Percentiles rank a stretch among this genome's conserved stretches.
These are phyloP conservation scores for Polygonum aviculare DNA, from an alignment of 148 eudicot species.

Conservation along the genomic window DNA sequence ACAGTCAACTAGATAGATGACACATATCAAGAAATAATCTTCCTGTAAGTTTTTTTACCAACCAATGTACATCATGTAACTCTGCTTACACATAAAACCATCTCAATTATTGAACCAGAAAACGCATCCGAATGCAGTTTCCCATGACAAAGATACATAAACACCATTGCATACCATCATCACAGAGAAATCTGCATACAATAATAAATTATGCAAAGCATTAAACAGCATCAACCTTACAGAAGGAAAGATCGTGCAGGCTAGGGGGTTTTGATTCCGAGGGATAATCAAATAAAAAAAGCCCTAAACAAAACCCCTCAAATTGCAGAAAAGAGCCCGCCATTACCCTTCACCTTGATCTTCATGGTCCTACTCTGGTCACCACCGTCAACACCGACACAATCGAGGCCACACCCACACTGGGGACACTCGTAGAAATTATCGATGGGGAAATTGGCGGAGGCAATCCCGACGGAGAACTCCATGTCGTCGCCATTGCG, in stretches of 20 bases:
- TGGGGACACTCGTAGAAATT: conserved; percentile 48
- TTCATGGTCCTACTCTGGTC: conserved; percentile 10
- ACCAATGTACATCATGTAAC: not conserved
- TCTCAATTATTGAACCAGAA: not conserved
- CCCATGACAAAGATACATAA: not conserved
- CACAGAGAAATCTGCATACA: not conserved
- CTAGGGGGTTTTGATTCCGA: not conserved
- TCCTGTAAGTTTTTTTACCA: not conserved
- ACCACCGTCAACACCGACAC: conserved; percentile 12
- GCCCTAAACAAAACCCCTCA: conserved; percentile 16
- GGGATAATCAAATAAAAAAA: not conserved
- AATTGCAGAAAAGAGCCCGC: conserved; percentile 21
- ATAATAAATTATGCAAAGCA: not conserved
- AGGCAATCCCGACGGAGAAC: conserved; percentile 62
- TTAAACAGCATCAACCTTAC: not conserved
- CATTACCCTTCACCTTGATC: conserved; percentile 10
- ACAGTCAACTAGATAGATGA: not conserved
- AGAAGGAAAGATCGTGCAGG: not conserved
- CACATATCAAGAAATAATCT: not conserved
- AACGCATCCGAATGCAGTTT: not conserved
- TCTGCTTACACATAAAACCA: not conserved
- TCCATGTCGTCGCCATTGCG: conserved; percentile 42
- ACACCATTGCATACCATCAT: not conserved
- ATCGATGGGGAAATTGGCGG: conserved; percentile 44
- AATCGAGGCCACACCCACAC: conserved; percentile 69